Conservation (phyloP, 345 rosid genomes). For the Ailanthus altissimus region DNA sequence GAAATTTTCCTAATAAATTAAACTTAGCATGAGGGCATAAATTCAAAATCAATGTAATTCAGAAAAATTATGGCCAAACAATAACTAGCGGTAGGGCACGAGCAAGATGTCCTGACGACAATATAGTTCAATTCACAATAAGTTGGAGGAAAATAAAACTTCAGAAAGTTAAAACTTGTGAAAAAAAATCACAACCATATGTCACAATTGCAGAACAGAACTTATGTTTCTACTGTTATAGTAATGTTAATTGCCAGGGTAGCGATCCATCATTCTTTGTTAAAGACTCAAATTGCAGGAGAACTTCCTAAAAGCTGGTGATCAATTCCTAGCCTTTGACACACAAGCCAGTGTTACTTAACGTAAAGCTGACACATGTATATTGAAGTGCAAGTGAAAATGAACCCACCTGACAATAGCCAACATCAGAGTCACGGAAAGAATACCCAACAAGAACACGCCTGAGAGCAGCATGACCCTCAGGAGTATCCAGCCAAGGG, state of each 20-base stretch:
- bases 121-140: background rate
- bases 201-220: background rate
- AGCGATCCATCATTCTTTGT: background rate
- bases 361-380: background rate
- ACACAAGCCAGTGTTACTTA: background rate
- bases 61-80: too few species aligned
- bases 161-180: background rate
- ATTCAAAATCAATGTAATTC: too few species aligned
- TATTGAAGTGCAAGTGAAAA: background rate
- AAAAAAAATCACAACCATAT: background rate
- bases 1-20: too few species aligned
- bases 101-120: background rate
- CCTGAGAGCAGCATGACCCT: constrained; percentile 91
- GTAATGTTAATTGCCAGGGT: background rate
- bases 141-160: background rate
- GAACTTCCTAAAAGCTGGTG: background rate
- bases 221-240: background rate
- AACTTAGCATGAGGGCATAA: too few species aligned
- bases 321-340: background rate
- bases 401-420: constrained; percentile 90
- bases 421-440: constrained; percentile 98
- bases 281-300: background rate
- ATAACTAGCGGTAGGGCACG: background rate
- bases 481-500: constrained; percentile 98
- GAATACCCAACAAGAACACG: constrained; percentile 97